Conservation (phyloP, 2,329 filamentous ascomycete species). For the Fusarium penzigii region DNA sequence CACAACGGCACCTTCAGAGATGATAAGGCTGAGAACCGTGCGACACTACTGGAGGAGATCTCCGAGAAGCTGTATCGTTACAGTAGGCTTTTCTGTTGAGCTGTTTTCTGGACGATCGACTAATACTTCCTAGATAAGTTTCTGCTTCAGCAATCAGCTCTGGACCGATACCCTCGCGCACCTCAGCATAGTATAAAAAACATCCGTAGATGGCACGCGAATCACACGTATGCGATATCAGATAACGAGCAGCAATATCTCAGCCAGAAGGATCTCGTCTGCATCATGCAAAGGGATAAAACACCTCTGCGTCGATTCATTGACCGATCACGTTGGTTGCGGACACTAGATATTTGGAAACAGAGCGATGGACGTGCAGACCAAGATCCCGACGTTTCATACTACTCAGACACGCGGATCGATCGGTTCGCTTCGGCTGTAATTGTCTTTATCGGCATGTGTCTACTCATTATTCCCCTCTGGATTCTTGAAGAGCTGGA, state of each 20-base stretch:
- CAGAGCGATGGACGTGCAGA: not conserved
- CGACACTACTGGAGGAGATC: slow-evolving; percentile 14
- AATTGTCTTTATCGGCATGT: slow-evolving; percentile 26
- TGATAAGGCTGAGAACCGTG: slow-evolving; percentile 22
- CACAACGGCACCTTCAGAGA: slow-evolving; percentile 32
- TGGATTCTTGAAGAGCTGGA: slow-evolving; percentile 32
- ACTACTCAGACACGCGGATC: slow-evolving; percentile 18
- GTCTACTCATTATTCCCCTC: slow-evolving; percentile 35
- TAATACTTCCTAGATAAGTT: slow-evolving; percentile 22
- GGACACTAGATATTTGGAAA: slow-evolving; percentile 3
- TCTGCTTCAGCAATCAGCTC: slow-evolving; percentile 23
- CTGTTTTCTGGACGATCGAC: no score
- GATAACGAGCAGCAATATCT: slow-evolving; percentile 16
- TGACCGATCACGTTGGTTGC: not conserved
- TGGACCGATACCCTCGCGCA: slow-evolving; percentile 17
- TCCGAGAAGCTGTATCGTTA: slow-evolving; percentile 21
- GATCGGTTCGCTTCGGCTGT: slow-evolving; percentile 25
- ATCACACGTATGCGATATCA: slow-evolving; percentile 15
- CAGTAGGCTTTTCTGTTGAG: no score
- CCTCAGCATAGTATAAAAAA: slow-evolving; percentile 27
- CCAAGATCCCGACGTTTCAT: not conserved
- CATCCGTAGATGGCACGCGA: slow-evolving; percentile 24
- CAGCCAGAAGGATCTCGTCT: slow-evolving; percentile 22
- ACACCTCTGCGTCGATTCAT: slow-evolving; percentile 12
- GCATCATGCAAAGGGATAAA: slow-evolving; percentile 2